Conservation (phyloP, 441 rosid genomes). For the Croton setiger region DNA sequence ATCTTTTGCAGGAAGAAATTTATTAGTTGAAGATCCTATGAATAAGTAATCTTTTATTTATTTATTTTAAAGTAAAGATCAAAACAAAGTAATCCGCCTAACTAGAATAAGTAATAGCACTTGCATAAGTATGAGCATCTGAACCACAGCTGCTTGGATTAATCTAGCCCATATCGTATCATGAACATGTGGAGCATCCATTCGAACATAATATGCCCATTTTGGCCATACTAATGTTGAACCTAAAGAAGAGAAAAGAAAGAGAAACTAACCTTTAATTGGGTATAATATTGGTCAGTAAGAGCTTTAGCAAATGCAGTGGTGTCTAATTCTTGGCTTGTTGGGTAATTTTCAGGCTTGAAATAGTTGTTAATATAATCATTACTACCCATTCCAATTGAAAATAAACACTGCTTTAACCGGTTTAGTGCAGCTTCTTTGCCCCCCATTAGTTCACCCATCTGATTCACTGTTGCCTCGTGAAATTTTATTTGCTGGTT, state of each 20-base stretch:
- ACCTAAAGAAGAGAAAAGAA: neutral
- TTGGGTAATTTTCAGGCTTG: neutral
- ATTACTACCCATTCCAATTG: slow-evolving; percentile 29
- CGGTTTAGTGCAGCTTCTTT: neutral
- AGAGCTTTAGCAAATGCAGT: slow-evolving; percentile 19
- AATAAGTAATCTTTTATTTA: too few relatives aligned
- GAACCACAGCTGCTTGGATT: too few relatives aligned
- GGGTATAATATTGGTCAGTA: neutral
- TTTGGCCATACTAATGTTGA: too few relatives aligned
- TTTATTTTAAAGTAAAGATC: too few relatives aligned
- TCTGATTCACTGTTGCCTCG: neutral
- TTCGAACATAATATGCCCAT: too few relatives aligned
- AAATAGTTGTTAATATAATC: slow-evolving; percentile 36
- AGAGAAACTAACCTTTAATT: neutral
- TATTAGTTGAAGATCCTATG: too few relatives aligned
- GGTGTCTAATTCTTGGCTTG: slow-evolving; percentile 1
- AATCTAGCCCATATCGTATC: too few relatives aligned
- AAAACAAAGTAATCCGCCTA: too few relatives aligned
- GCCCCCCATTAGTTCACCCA: slow-evolving; percentile 10
- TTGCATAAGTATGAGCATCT: too few relatives aligned
- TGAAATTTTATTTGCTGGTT: slow-evolving; percentile 25
- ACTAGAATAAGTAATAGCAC: too few relatives aligned
- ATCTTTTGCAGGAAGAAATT: too few relatives aligned
- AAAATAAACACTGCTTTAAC: slow-evolving; percentile 26
- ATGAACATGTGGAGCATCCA: too few relatives aligned